These are phyloP conservation scores for Podila verticillata DNA, from an alignment of 192 early-diverging fungal genomes.

Conservation along the genomic window DNA sequence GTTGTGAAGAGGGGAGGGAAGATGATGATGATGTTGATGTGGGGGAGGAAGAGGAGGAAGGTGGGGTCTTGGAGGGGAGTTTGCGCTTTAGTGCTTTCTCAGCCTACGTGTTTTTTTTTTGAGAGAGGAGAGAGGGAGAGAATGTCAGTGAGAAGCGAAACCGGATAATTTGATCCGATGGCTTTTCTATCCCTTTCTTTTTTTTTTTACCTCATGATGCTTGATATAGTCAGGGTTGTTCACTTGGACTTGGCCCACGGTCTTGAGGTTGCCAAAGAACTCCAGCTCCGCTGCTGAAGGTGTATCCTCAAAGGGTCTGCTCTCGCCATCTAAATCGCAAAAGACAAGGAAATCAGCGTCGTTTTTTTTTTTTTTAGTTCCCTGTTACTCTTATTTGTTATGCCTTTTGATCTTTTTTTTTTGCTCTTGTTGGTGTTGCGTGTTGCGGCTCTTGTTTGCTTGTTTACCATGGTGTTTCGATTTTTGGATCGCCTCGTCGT, in stretches of 20 bases:
- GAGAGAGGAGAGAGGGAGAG: not conserved
- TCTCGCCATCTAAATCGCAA: constrained; percentile 29
- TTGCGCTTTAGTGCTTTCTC: constrained; percentile 34
- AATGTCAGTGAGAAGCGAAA: no score
- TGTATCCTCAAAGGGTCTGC: constrained; percentile 38
- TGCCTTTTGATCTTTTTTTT: not conserved
- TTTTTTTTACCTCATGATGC: constrained; percentile 33
- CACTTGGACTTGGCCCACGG: constrained; percentile 36
- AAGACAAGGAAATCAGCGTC: not conserved
- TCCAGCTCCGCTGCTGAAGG: constrained; percentile 46
- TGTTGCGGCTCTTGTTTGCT: no score
- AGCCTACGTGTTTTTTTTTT: constrained; percentile 22
- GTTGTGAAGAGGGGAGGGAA: constrained; percentile 11
- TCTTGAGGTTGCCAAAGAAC: constrained; percentile 47
- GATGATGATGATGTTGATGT: no score
- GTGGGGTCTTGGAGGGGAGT: constrained; percentile 19
- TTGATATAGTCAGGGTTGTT: constrained; percentile 42
- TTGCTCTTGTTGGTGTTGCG: no score
- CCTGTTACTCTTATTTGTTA: not conserved
- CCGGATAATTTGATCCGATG: no score
- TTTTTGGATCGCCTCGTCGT: constrained; percentile 25
- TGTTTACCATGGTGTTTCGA: constrained; percentile 21
- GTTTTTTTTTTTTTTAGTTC: no score
- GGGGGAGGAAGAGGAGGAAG: not conserved
- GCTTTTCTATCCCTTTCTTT: not conserved